A percentile compares a stretch with the other conserved stretches of the same genome.
Conservation (phyloP, 208 protist genomes). For the Jaenimonas drosophilae region DNA sequence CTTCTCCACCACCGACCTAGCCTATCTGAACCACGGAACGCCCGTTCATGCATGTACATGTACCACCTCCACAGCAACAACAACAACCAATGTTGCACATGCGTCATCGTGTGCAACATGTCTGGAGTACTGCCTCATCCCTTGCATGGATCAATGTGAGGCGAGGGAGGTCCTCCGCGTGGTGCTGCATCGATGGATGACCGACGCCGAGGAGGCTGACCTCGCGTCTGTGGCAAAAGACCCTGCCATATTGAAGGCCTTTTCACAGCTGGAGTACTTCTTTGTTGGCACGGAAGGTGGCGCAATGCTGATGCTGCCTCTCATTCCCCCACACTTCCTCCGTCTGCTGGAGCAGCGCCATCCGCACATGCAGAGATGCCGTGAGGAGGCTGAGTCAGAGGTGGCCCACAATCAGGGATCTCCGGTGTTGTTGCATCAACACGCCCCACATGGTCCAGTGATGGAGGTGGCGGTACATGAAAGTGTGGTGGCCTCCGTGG, state of each 20-base stretch:
- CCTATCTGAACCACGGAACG: too few species aligned
- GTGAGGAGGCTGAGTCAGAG: not conserved
- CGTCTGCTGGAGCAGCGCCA: not conserved
- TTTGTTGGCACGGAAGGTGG: constrained; percentile 57
- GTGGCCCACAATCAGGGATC: constrained; percentile 18
- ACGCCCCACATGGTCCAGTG: constrained; percentile 39
- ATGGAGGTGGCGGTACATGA: constrained; percentile 29
- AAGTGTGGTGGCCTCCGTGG: constrained; percentile 33
- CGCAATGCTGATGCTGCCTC: constrained; percentile 35
- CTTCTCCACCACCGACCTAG: too few species aligned
- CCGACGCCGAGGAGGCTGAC: too few species aligned
- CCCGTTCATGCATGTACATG: too few species aligned
- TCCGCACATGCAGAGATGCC: not conserved
- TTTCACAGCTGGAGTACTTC: constrained; percentile 78
- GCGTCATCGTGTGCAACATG: too few species aligned
- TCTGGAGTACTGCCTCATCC: too few species aligned
- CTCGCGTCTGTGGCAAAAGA: too few species aligned
- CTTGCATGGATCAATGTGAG: too few species aligned
- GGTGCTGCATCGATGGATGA: too few species aligned
- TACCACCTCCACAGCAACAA: too few species aligned
- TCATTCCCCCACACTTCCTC: constrained; percentile 44
- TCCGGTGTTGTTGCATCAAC: constrained; percentile 46
- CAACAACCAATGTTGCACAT: too few species aligned
- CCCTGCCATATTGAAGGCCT: constrained; percentile 6
- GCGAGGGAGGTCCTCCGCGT: too few species aligned